Percentiles rank a stretch among this genome's conserved stretches.
Evolutionary conservation across 257 asterid genomes (phyloP).

Genomic region (Catharanthus roseus): DNA sequence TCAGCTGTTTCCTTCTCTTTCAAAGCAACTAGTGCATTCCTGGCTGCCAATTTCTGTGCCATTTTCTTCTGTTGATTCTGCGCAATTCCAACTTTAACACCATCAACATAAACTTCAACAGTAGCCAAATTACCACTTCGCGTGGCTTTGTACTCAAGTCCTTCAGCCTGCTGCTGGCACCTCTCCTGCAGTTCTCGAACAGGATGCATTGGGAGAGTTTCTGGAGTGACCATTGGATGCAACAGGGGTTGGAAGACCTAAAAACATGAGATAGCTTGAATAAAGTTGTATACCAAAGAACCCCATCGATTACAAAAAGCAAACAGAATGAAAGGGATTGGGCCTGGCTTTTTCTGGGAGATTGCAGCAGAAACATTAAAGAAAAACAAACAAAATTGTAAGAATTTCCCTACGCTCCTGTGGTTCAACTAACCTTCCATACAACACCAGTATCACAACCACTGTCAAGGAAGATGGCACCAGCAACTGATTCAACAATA

Average conservation of each 20-base stretch:
- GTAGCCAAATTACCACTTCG: slow-evolving; percentile 82
- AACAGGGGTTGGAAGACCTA: slow-evolving; percentile 91
- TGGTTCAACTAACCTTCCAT: slow-evolving; percentile 65
- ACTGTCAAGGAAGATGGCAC: slow-evolving; percentile 92
- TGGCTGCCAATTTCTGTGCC: slow-evolving; percentile 98
- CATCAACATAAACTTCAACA: slow-evolving; percentile 86
- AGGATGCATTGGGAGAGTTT: slow-evolving; percentile 99
- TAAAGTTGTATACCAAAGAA: neutral
- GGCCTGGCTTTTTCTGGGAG: neutral
- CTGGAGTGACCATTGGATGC: slow-evolving; percentile 97
- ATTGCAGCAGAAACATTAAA: too few relatives aligned
- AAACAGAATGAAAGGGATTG: neutral
- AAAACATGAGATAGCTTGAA: slow-evolving; percentile 2
- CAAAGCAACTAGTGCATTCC: slow-evolving; percentile 84
- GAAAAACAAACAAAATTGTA: neutral
- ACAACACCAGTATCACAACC: slow-evolving; percentile 75
- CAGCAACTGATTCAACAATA: slow-evolving; percentile 95
- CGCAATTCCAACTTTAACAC: slow-evolving; percentile 79
- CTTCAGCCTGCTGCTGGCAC: slow-evolving; percentile 98
- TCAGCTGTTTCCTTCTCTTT: slow-evolving; percentile 72
- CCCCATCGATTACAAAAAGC: neutral
- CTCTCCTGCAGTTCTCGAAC: slow-evolving; percentile 96
- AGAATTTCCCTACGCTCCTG: neutral
- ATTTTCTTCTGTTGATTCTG: slow-evolving; percentile 93
- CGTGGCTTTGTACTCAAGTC: slow-evolving; percentile 85